Percentiles rank a stretch among this genome's conserved stretches.
Conservation (phyloP, 495 filamentous ascomycete genomes). For the Daldinia vernicosa region DNA sequence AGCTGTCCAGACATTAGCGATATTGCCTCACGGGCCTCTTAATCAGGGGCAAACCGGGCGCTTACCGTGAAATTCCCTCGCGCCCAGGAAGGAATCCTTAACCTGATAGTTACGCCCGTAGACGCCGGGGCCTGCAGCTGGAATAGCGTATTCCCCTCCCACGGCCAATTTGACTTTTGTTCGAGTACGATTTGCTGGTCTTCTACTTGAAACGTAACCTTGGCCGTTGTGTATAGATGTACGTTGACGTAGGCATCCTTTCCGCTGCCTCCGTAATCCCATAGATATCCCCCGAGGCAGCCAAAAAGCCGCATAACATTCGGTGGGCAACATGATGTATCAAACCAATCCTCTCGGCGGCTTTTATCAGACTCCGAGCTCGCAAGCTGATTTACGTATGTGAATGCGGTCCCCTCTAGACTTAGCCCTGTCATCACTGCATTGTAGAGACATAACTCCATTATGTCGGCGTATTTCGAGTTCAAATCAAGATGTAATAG, state of each 20-base stretch:
- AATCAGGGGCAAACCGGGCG: conserved; percentile 3
- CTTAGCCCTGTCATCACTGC: conserved; percentile 64
- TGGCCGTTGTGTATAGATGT: conserved; percentile 62
- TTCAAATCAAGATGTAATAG: conserved; percentile 62
- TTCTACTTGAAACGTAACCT: conserved; percentile 51
- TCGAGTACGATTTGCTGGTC: conserved; percentile 50
- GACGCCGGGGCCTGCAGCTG: conserved; percentile 44
- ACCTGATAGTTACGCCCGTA: conserved; percentile 49
- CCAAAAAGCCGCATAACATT: conserved; percentile 64
- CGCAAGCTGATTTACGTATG: conserved; percentile 66
- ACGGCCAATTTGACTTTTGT: conserved; percentile 65
- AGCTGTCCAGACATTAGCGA: conserved; percentile 38
- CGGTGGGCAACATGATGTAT: conserved; percentile 66
- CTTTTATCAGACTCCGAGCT: conserved; percentile 58
- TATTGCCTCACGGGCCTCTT: conserved; percentile 25
- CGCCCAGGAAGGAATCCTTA: conserved; percentile 64
- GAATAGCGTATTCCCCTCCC: conserved; percentile 62
- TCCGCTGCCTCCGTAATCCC: conserved; percentile 50
- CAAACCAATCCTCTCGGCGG: conserved; percentile 62
- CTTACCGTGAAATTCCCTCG: conserved; percentile 51
- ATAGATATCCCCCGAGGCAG: conserved; percentile 63
- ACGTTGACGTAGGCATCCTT: conserved; percentile 55
- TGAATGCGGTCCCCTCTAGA: conserved; percentile 60
- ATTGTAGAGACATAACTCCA: conserved; percentile 70
- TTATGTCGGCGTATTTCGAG: conserved; percentile 63